Evolutionary conservation across 345 rosid genomes (phyloP).

Genomic region (Turnera subulata): DNA sequence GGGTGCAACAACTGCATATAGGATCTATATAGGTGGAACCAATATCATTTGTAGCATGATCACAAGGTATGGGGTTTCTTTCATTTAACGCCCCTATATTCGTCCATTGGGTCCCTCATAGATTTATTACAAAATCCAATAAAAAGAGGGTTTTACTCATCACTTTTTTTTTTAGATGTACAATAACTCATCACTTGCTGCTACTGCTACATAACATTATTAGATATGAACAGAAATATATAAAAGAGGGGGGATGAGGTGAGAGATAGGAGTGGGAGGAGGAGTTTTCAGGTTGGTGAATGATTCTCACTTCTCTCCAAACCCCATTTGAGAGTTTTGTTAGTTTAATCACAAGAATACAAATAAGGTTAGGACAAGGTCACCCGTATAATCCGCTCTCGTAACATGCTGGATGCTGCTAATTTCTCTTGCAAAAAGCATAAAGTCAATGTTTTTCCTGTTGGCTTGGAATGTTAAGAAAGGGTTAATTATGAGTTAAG

Average conservation of each 20-base stretch:
- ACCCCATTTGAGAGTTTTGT: too few species aligned
- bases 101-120: conserved; percentile 11
- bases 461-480: not conserved
- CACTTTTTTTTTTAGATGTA: too few species aligned
- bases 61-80: conserved; percentile 40
- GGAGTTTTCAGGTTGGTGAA: too few species aligned
- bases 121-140: too few species aligned
- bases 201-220: not conserved
- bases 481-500: too few species aligned
- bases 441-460: not conserved
- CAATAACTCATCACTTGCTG: too few species aligned
- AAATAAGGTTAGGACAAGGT: conserved; percentile 3
- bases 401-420: conserved; percentile 18
- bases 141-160: too few species aligned
- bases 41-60: conserved; percentile 6
- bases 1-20: conserved; percentile 21
- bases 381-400: conserved; percentile 10
- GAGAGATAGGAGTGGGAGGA: too few species aligned
- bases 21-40: conserved; percentile 18
- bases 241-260: not conserved
- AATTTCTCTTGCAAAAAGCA: not conserved
- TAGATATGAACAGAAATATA: not conserved
- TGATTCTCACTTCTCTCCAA: too few species aligned
- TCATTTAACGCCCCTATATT: conserved; percentile 25
- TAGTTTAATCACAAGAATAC: conserved; percentile 15